Base-by-base conservation (phyloP, 2,329 filamentous ascomycete genomes). In the Aurifilum marmelostoma region DNA sequence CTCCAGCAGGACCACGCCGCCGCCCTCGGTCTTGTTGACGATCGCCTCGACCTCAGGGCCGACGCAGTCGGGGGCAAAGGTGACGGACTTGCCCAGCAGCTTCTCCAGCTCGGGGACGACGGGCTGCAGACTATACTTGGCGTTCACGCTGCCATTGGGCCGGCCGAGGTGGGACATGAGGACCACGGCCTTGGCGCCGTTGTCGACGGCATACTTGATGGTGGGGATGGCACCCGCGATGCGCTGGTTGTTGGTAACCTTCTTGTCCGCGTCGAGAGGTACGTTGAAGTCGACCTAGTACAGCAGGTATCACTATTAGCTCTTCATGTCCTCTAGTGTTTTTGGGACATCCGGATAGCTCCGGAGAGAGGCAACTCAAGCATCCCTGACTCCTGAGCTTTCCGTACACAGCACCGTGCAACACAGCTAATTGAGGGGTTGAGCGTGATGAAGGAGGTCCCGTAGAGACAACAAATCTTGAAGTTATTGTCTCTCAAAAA, bases 131-230 rank as follows among this genome's bases (percentile, higher is more conserved):
- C 92, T 97, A 90, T 96, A 99, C 86, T 99, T 98, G 75, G 89
- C 82, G 84, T 97, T 97, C 79, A 83, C 85, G 81, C 93, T 90
- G 80, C 96, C 96, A 79, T 98, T 92, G 73, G 96, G 96, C 66
- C 96, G 95, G 77, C 96, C 96, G 72, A 99, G 92, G 83, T 99
- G 96, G 79, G 95, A 98, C 96, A 99, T 99, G 80, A 99, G 89
- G 77, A 98, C 84, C 71, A 99, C 94, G 63, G 94, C 86, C 87
- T 97, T 97, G 79, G 94, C 94, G 75, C 92, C 93, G 81, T 97
- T 84, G 75, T 97, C 92, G 77, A 96, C 85, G 78, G 94, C 94
- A 82, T 97, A 91, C 85, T 97, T 97, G 87, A 97, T 97, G 77
- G 94, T 97, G 77, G 94, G 94, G 73, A 97, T 84, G 77, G 96